Percentiles rank a stretch among this genome's conserved stretches.
Evolutionary conservation across 2,329 filamentous ascomycete genomes (phyloP).

Genomic region (Septoria linicola): DNA sequence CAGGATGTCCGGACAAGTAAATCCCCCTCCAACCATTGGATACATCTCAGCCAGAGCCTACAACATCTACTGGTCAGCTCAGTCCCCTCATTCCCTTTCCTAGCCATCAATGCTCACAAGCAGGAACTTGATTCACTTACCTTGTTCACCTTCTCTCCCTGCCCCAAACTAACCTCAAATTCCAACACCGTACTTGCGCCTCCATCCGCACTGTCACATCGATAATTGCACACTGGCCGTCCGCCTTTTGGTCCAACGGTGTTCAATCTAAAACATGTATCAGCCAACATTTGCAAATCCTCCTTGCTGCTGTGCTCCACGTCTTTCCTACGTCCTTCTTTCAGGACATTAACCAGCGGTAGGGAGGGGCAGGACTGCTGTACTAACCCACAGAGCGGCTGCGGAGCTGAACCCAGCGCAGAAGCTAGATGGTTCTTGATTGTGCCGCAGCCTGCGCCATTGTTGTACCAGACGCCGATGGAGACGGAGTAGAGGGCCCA

Average conservation of each 20-base stretch:
- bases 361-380: too few species aligned
- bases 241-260: not conserved
- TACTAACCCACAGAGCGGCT: not conserved
- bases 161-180: slow-evolving; percentile 3
- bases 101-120: not conserved
- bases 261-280: not conserved
- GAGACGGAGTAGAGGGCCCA: slow-evolving; percentile 1
- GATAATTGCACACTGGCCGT: slow-evolving; percentile 1
- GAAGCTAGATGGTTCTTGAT: slow-evolving; percentile 1
- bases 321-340: too few species aligned
- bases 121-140: not conserved
- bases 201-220: not conserved
- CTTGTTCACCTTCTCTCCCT: not conserved
- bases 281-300: too few species aligned
- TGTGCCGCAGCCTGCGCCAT: not conserved
- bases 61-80: not conserved
- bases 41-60: not conserved
- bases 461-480: slow-evolving; percentile 1
- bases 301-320: too few species aligned
- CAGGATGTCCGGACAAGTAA: slow-evolving; percentile 1
- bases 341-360: too few species aligned
- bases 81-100: not conserved
- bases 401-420: not conserved
- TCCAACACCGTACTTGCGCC: not conserved
- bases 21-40: not conserved